Percentiles rank a stretch among this genome's conserved stretches.
phyloP scores from a whole-genome alignment of 169 alveolate genomes.

The Perkinsus marinus region DNA sequence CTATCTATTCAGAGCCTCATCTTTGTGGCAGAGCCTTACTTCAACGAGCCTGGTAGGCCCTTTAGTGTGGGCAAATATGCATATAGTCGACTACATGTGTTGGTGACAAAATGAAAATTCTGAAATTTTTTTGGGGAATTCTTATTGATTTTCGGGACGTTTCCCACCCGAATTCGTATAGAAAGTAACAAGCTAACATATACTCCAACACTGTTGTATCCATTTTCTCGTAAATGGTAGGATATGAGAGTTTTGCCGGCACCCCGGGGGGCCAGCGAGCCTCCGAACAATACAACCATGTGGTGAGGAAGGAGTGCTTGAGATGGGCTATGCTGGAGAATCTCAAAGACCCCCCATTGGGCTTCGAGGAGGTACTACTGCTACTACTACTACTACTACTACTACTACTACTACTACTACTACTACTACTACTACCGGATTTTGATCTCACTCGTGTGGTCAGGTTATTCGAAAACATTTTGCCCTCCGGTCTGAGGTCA shows the following conservation, averaged over 20 bases:
- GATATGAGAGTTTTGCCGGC: slow-evolving; percentile 17
- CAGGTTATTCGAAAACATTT: background rate
- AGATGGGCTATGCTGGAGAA: background rate
- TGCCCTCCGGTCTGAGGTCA: background rate
- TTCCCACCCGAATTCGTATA: too few species aligned
- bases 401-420: too few species aligned
- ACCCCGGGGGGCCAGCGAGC: slow-evolving; percentile 53
- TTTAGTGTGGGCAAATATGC: too few species aligned
- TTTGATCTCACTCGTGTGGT: background rate
- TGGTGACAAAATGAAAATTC: too few species aligned
- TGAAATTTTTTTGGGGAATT: too few species aligned
- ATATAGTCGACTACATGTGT: too few species aligned
- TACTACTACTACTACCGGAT: too few species aligned
- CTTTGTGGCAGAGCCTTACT: slow-evolving; percentile 66
- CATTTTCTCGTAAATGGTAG: background rate
- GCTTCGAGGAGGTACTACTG: background rate
- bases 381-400: too few species aligned
- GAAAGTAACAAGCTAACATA: too few species aligned
- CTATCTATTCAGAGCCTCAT: slow-evolving; percentile 64
- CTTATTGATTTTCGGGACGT: too few species aligned
- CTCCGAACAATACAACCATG: background rate
- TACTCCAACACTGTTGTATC: too few species aligned
- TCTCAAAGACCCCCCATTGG: background rate
- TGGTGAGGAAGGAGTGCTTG: background rate
- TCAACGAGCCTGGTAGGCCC: slow-evolving; percentile 57